Conservation (phyloP, 2,329 filamentous ascomycete species). For the Exserohilum turcica region DNA sequence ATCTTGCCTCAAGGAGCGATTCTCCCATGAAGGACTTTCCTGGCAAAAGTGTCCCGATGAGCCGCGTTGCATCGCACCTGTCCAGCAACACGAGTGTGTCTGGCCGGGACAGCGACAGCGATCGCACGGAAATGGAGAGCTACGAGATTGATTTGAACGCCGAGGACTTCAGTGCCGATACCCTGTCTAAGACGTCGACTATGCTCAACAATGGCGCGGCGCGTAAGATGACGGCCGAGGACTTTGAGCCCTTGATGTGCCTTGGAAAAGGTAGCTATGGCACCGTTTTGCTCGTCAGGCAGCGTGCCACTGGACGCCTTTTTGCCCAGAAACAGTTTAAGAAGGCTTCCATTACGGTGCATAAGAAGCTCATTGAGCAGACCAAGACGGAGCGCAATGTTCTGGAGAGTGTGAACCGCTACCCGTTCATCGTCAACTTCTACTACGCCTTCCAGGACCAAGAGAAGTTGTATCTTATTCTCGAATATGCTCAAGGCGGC, state of each 20-base stretch:
- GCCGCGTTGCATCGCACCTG: conserved; percentile 43
- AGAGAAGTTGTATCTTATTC: conserved; percentile 94
- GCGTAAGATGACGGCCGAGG: conserved; percentile 87
- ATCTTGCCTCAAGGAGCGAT: conserved; percentile 64
- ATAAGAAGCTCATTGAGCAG: conserved; percentile 95
- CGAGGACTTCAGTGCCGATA: conserved; percentile 76
- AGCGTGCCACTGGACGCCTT: conserved; percentile 81
- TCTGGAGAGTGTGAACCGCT: conserved; percentile 91
- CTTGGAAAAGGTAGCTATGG: conserved; percentile 96
- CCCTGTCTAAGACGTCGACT: conserved; percentile 45
- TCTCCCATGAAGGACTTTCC: conserved; percentile 60
- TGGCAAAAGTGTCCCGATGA: conserved; percentile 50
- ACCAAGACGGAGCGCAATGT: conserved; percentile 96
- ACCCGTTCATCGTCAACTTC: conserved; percentile 97
- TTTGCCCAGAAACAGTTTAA: conserved; percentile 99
- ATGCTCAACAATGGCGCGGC: conserved; percentile 55
- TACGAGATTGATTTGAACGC: conserved; percentile 87
- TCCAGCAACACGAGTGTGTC: conserved; percentile 64
- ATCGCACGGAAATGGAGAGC: conserved; percentile 74
- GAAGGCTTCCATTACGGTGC: conserved; percentile 92
- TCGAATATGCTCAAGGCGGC: conserved; percentile 96
- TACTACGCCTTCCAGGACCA: conserved; percentile 99
- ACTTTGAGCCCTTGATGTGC: conserved; percentile 89
- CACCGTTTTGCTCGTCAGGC: conserved; percentile 91
- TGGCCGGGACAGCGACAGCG: conserved; percentile 66